phyloP scores from a whole-genome alignment of 192 early-diverging fungal species.

The Podila clonocystis region DNA sequence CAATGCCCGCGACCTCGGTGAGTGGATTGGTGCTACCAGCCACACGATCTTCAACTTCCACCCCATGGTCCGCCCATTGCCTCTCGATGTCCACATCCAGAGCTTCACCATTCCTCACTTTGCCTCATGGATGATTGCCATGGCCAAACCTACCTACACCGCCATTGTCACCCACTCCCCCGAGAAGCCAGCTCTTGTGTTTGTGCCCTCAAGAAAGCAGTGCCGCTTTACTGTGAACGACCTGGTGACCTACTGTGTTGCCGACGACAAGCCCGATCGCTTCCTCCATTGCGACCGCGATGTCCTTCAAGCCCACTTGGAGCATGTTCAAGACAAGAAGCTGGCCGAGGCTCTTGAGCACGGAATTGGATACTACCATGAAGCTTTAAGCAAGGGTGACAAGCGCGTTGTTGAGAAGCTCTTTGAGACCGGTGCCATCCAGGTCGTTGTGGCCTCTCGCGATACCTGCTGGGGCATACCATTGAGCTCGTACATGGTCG shows the following conservation, averaged over 20 bases:
- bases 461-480: conserved; percentile 94
- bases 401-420: conserved; percentile 76
- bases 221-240: conserved; percentile 88
- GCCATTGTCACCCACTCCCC: conserved; percentile 73
- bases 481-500: conserved; percentile 83
- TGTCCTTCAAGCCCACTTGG: conserved; percentile 68
- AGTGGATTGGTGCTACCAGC: conserved; percentile 91
- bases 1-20: conserved; percentile 97
- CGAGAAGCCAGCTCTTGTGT: conserved; percentile 84
- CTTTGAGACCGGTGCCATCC: conserved; percentile 81
- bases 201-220: conserved; percentile 93
- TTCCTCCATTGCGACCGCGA: conserved; percentile 79
- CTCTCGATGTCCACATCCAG: conserved; percentile 96
- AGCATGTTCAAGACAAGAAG: conserved; percentile 76
- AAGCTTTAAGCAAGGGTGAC: conserved; percentile 83
- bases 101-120: conserved; percentile 93
- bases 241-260: conserved; percentile 81
- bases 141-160: conserved; percentile 86
- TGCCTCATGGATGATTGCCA: conserved; percentile 95
- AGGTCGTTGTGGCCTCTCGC: conserved; percentile 89
- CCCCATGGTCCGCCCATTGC: conserved; percentile 91
- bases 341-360: conserved; percentile 75
- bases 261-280: conserved; percentile 76
- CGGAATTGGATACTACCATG: conserved; percentile 94
- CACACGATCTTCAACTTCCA: conserved; percentile 94